These are phyloP conservation scores for Quercus alba DNA, from an alignment of 306 rosid genomes.

Conservation along the genomic window DNA sequence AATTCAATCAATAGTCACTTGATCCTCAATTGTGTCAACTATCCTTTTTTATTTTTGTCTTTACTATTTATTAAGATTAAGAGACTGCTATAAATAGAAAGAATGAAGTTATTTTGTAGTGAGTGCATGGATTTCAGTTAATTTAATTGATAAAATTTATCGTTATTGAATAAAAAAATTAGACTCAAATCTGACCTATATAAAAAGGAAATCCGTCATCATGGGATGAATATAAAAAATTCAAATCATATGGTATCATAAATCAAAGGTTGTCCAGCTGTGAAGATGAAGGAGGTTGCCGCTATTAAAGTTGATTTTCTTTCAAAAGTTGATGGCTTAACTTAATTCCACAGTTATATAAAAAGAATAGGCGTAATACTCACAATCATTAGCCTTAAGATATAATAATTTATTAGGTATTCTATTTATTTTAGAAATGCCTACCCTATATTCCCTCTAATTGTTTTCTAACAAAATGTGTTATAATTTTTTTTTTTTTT, in stretches of 20 bases:
- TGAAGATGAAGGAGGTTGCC: conserved; percentile 7
- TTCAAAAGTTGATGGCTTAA: background rate
- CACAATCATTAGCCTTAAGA: conserved; percentile 29
- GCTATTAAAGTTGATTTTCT: background rate
- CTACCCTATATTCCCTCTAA: conserved; percentile 43
- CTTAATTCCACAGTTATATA: background rate
- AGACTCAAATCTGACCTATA: no score
- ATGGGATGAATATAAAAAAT: no score
- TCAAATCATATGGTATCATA: no score
- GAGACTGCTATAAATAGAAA: background rate
- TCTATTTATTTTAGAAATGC: conserved; percentile 17
- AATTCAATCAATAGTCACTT: no score
- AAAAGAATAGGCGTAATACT: conserved; percentile 11
- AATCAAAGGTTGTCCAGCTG: background rate
- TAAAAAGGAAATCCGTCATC: no score
- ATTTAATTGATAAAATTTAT: no score
- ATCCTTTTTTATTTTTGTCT: no score
- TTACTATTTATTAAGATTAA: no score
- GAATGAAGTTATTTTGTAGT: background rate
- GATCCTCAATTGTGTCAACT: no score
- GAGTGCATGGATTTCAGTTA: no score
- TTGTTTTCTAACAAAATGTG: conserved; percentile 22
- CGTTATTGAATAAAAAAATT: no score
- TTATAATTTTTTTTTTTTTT: background rate
- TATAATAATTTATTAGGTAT: conserved; percentile 20